Percentiles rank a stretch among this genome's conserved stretches.
phyloP scores from a whole-genome alignment of 2,329 filamentous ascomycete species.

The Neopestalotiopsis rosae region DNA sequence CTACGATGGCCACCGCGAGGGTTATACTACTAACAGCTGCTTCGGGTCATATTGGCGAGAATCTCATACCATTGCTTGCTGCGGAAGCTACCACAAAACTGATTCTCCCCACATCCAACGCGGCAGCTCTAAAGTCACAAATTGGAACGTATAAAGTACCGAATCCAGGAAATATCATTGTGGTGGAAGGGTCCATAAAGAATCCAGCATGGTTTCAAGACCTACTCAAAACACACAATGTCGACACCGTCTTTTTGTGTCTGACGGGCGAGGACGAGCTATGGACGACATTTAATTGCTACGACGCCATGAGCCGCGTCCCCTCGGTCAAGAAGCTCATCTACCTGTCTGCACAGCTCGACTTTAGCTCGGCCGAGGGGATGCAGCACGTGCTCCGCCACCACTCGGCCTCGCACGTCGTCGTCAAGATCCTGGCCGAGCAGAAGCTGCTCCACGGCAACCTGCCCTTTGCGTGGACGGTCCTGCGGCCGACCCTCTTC shows the following conservation, averaged over 20 bases:
- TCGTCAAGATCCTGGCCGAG: slow-evolving; percentile 14
- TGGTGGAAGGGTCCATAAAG: slow-evolving; percentile 17
- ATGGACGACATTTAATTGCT: slow-evolving; percentile 10
- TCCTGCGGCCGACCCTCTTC: slow-evolving; percentile 8
- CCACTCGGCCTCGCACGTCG: slow-evolving; percentile 14
- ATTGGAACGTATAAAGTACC: not conserved
- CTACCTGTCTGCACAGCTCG: slow-evolving; percentile 3
- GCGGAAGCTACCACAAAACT: slow-evolving; percentile 5
- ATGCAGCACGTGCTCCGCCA: not conserved
- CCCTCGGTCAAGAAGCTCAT: slow-evolving; percentile 11
- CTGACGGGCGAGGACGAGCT: slow-evolving; percentile 17
- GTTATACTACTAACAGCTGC: slow-evolving; percentile 10
- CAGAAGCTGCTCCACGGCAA: slow-evolving; percentile 11
- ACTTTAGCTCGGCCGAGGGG: not conserved
- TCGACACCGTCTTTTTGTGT: slow-evolving; percentile 14
- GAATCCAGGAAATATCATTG: not conserved
- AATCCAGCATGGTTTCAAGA: slow-evolving; percentile 9
- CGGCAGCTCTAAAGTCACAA: not conserved
- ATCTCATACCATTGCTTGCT: slow-evolving; percentile 12
- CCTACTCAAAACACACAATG: slow-evolving; percentile 1
- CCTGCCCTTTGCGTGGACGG: slow-evolving; percentile 14
- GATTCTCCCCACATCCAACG: not conserved
- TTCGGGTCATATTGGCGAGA: slow-evolving; percentile 12
- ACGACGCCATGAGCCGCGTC: not conserved
- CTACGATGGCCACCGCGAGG: not conserved